Conservation (phyloP, 2,329 filamentous ascomycete genomes). For the Aspergillus ibericus region DNA sequence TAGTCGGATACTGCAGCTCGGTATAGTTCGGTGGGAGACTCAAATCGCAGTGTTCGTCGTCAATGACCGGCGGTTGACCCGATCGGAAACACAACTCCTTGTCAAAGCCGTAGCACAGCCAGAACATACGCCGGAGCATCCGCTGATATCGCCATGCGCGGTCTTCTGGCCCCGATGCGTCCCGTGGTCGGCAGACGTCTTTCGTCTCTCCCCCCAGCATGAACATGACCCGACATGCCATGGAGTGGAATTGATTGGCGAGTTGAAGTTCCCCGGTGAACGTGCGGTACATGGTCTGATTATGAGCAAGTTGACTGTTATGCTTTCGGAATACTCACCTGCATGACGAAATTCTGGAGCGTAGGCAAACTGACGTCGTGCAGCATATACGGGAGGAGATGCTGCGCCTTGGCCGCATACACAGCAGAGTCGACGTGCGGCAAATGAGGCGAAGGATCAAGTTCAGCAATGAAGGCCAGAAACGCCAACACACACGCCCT, state of each 20-base stretch:
- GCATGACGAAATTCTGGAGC: neutral
- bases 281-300: neutral
- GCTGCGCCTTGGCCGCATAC: constrained; percentile 1
- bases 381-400: neutral
- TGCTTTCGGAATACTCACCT: neutral
- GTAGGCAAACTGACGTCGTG: neutral
- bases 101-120: constrained; percentile 52
- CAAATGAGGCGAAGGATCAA: neutral
- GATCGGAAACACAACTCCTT: constrained; percentile 53
- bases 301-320: too few relatives aligned
- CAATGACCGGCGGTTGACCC: constrained; percentile 50
- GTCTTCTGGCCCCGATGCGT: neutral
- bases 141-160: constrained; percentile 1
- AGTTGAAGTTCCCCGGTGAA: constrained; percentile 2
- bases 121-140: constrained; percentile 44
- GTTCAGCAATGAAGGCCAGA: neutral
- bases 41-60: constrained; percentile 50
- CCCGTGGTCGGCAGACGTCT: neutral
- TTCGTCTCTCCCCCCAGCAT: neutral
- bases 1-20: neutral
- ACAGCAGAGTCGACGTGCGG: neutral
- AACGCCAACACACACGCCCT: neutral
- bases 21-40: constrained; percentile 36
- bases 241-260: constrained; percentile 3
- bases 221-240: constrained; percentile 4